Conservation (phyloP, 306 rosid species). For the Mimosa bimucronata region DNA sequence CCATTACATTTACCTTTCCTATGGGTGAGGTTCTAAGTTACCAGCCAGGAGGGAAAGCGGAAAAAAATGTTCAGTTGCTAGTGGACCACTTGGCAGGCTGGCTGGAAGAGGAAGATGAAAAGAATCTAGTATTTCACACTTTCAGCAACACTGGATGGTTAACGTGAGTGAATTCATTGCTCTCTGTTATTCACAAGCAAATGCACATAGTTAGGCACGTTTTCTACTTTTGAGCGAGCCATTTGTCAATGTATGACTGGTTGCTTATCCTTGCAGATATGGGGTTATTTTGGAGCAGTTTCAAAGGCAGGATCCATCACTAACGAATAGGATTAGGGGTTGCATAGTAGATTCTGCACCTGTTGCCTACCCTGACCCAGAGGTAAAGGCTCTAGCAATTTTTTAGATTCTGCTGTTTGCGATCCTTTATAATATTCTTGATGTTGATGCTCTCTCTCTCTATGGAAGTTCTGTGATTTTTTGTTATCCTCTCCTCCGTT, state of each 20-base stretch:
- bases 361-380: conserved; percentile 84
- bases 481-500: conserved; percentile 1
- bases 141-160: conserved; percentile 99
- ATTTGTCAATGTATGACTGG: conserved; percentile 31
- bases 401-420: conserved; percentile 22
- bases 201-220: conserved; percentile 4
- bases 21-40: conserved; percentile 78
- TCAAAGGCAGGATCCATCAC: conserved; percentile 63
- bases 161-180: conserved; percentile 58
- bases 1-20: conserved; percentile 88
- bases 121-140: conserved; percentile 90
- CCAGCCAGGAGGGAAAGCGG: conserved; percentile 83
- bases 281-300: conserved; percentile 82
- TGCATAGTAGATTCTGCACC: conserved; percentile 99
- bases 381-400: conserved; percentile 54
- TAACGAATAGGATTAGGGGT: conserved; percentile 74
- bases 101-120: conserved; percentile 87
- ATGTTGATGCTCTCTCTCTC: background rate
- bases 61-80: conserved; percentile 73
- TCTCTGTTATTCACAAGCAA: background rate
- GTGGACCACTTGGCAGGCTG: conserved; percentile 86
- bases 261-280: conserved; percentile 56
- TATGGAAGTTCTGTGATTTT: background rate
- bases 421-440: conserved; percentile 2
- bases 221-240: background rate